Percentiles rank a stretch among this genome's conserved stretches.
phyloP scores from a whole-genome alignment of 768 basidiomycete species.

The Kwoniella sp. region DNA sequence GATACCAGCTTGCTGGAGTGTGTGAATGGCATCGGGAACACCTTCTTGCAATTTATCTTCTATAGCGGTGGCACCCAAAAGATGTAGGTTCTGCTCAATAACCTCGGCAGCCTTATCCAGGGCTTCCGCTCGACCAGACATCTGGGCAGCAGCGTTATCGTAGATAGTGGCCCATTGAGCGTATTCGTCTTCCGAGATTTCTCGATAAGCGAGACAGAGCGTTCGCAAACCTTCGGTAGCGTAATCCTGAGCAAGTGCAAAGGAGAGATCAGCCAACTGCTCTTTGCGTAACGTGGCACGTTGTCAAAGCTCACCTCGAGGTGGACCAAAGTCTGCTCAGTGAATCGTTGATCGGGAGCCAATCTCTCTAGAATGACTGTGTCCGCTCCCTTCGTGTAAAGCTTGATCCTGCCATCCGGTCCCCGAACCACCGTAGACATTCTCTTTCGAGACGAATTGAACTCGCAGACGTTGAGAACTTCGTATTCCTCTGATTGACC shows the following conservation, averaged over 20 bases:
- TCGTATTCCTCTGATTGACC: slow-evolving; percentile 78
- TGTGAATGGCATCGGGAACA: slow-evolving; percentile 97
- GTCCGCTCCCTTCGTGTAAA: slow-evolving; percentile 97
- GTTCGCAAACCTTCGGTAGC: slow-evolving; percentile 96
- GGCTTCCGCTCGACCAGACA: slow-evolving; percentile 86
- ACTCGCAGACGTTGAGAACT: slow-evolving; percentile 95
- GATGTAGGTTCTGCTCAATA: slow-evolving; percentile 89
- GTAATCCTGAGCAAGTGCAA: slow-evolving; percentile 66
- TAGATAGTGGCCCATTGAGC: slow-evolving; percentile 84
- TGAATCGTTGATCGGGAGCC: slow-evolving; percentile 71
- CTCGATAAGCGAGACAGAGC: slow-evolving; percentile 92
- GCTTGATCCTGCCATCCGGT: slow-evolving; percentile 86
- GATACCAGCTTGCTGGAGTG: slow-evolving; percentile 95
- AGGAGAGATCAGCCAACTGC: background rate
- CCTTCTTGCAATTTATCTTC: slow-evolving; percentile 99
- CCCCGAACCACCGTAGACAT: slow-evolving; percentile 93
- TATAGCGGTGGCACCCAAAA: slow-evolving; percentile 95
- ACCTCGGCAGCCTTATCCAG: slow-evolving; percentile 92
- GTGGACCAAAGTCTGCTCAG: slow-evolving; percentile 82
- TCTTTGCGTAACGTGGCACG: background rate
- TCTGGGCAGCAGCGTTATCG: slow-evolving; percentile 87
- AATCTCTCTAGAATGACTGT: slow-evolving; percentile 94
- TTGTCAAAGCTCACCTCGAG: slow-evolving; percentile 69
- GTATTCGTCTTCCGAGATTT: slow-evolving; percentile 89
- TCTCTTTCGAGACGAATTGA: slow-evolving; percentile 94